Conservation (phyloP, 2,329 filamentous ascomycete genomes). For the Diaporthe sp. region DNA sequence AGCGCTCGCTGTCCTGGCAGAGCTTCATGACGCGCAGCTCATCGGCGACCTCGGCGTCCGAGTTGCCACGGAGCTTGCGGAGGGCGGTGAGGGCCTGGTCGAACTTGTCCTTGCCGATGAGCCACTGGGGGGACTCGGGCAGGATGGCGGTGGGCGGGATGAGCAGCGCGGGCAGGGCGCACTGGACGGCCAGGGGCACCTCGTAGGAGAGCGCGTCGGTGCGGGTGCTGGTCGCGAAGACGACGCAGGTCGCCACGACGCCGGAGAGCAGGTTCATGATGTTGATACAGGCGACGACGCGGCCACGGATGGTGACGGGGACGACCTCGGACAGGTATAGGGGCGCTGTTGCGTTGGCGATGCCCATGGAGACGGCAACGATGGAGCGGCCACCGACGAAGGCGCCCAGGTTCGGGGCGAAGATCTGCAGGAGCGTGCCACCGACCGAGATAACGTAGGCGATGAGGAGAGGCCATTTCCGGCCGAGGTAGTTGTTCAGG, state of each 20-base stretch:
- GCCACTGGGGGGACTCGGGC: constrained; percentile 53
- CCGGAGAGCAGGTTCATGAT: constrained; percentile 44
- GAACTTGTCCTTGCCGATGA: constrained; percentile 47
- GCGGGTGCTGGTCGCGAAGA: constrained; percentile 49
- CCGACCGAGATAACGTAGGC: constrained; percentile 51
- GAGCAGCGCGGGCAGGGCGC: constrained; percentile 49
- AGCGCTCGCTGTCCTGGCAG: constrained; percentile 46
- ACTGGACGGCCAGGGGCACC: constrained; percentile 54
- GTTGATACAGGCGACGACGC: constrained; percentile 45
- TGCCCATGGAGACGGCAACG: constrained; percentile 48
- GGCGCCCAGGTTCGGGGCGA: constrained; percentile 50
- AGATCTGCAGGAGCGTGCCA: constrained; percentile 52
- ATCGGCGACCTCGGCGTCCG: constrained; percentile 48
- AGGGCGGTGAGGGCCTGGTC: constrained; percentile 49
- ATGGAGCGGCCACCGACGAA: constrained; percentile 51
- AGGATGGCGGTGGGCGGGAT: constrained; percentile 48
- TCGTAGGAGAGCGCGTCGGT: constrained; percentile 48
- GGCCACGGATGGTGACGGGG: constrained; percentile 40
- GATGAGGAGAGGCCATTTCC: constrained; percentile 51
- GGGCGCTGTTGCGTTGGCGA: constrained; percentile 51
- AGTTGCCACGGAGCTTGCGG: constrained; percentile 50
- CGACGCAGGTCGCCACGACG: constrained; percentile 50
- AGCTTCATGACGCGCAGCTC: constrained; percentile 50
- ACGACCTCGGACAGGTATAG: constrained; percentile 54
- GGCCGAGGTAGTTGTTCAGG: constrained; percentile 50